Evolutionary conservation across 768 basidiomycete genomes (phyloP).

Genomic region (Leucogyrophana mollusca): DNA sequence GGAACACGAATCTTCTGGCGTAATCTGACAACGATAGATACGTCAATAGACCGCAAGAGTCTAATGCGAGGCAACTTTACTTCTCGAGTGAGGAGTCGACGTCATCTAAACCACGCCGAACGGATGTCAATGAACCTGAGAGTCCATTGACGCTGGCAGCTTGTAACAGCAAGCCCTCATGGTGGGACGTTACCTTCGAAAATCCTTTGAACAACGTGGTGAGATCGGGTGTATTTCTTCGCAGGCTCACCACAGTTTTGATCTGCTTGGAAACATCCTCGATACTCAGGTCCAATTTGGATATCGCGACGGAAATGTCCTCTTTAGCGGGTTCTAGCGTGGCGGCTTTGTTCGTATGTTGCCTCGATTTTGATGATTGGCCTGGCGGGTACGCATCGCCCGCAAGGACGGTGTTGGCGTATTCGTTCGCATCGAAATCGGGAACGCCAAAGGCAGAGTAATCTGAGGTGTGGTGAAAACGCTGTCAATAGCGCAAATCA

Average conservation of each 20-base stretch:
- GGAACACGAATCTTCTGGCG: conserved; percentile 85
- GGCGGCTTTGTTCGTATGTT: conserved; percentile 28
- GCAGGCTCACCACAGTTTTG: conserved; percentile 65
- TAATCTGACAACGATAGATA: conserved; percentile 52
- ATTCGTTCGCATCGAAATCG: conserved; percentile 90
- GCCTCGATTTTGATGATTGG: background rate
- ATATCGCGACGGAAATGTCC: conserved; percentile 86
- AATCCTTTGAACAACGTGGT: background rate
- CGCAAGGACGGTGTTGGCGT: conserved; percentile 87
- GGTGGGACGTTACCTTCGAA: conserved; percentile 78
- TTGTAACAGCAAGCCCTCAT: conserved; percentile 78
- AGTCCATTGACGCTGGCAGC: conserved; percentile 75
- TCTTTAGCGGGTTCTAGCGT: conserved; percentile 65
- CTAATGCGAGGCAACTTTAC: conserved; percentile 33
- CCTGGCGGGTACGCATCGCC: conserved; percentile 68
- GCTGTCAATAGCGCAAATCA: too few species aligned
- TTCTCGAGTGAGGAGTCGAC: conserved; percentile 77
- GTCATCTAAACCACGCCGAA: conserved; percentile 69
- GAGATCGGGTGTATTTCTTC: background rate
- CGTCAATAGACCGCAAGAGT: conserved; percentile 1
- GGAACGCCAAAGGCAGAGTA: too few species aligned
- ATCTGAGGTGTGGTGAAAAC: too few species aligned
- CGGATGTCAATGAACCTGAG: conserved; percentile 63
- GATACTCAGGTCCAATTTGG: conserved; percentile 82
- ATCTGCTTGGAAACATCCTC: conserved; percentile 94